Base-by-base conservation (phyloP, 163 green algal species). In the Picocystis sp. region DNA sequence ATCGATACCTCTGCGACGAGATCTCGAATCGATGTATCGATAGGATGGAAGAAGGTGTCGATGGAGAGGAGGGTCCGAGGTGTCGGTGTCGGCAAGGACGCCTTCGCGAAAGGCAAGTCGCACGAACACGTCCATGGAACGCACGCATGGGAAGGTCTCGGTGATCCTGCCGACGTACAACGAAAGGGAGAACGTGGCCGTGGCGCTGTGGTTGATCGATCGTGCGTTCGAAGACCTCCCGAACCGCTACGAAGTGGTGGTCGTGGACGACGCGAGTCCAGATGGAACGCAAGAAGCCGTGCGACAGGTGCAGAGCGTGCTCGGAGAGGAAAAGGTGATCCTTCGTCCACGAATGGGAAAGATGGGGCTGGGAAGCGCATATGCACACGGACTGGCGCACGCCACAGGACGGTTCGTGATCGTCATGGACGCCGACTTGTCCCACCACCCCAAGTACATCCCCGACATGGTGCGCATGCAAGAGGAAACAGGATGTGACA, bases 371-470 rank as follows among this genome's bases (percentile, higher is more conserved):
- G 84, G 74, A 48, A 63, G 44, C 9, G 89, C 89, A 0, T 97
- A 98, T 63, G 58, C 71, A 29, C 71, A 89, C 59, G 89, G 89
- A 1, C 61, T 98, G 33, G 49, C 76, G 56, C 60, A 75, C 49
- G 79, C 81, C 0, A 52, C 22, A 2, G 89, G 85, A 1, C 57
- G 86, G 45, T 93, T 81, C 52, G 66, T 96, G 1, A 71, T 97
- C 43, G 70, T 97, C 24, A 96, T 98, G 87, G 89, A 98, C 44
- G 89, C 89, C 3, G 89, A 98, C 61, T 64, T 98, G 19, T 92
- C 77, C 2, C 89, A 98, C 71, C 84, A 94, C 35, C 54, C 54
- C 12, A 87, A 81, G 62, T 83, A 88, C 62, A 79, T 90, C n/a
- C 74, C 67, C n/a, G 63, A 64, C 0, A 83, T 86, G 57, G 75